Evolutionary conservation across 2,329 filamentous ascomycete genomes (phyloP).

Genomic region (Fusarium sororula): DNA sequence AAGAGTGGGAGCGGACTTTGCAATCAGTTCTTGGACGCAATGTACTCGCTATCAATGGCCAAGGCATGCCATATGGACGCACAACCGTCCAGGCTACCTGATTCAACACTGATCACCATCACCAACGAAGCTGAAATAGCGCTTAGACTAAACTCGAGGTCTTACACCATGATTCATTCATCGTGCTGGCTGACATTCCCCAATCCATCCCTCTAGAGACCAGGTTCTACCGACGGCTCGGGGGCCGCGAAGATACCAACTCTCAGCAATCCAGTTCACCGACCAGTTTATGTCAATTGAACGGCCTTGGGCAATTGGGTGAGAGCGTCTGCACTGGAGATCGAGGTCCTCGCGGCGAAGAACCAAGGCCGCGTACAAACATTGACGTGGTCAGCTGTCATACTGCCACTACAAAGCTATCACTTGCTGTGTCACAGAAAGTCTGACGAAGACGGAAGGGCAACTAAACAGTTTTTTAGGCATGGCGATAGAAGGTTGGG

Average conservation of each 20-base stretch:
- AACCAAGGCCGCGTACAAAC: fast-evolving
- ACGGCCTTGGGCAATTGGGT: background rate
- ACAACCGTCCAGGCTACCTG: fast-evolving
- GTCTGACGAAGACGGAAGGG: background rate
- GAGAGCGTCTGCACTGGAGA: background rate
- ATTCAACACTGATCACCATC: too few species aligned
- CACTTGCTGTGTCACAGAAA: too few species aligned
- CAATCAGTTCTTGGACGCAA: too few species aligned
- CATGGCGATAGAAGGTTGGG: background rate
- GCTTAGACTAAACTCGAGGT: fast-evolving
- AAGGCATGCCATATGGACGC: too few species aligned
- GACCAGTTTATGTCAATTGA: too few species aligned
- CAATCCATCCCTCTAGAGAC: background rate
- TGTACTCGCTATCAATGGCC: too few species aligned
- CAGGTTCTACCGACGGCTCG: too few species aligned
- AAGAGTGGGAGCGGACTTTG: too few species aligned
- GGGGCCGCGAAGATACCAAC: background rate
- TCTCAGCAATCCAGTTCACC: too few species aligned
- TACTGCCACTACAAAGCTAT: background rate
- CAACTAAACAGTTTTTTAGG: background rate
- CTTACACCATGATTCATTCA: background rate
- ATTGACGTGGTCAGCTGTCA: background rate
- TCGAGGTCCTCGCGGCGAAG: background rate
- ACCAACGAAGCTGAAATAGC: background rate
- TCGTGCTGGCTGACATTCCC: background rate